These are phyloP conservation scores for Fusarium musae DNA, from an alignment of 2,329 filamentous ascomycete species.

Conservation along the genomic window DNA sequence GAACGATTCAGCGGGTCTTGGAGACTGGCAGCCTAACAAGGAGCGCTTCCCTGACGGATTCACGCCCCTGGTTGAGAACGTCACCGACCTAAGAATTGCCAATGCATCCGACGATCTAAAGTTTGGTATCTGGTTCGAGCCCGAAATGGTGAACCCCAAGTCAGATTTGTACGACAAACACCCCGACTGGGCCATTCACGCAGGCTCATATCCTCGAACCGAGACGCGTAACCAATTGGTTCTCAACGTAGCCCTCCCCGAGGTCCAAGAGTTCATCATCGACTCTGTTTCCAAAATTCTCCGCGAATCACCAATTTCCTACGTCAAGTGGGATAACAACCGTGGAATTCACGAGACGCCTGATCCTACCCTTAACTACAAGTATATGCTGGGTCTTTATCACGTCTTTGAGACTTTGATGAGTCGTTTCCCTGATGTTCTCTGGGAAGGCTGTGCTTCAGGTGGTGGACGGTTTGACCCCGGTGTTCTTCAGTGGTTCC, in stretches of 20 bases:
- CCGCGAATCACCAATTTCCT: slow-evolving; percentile 63
- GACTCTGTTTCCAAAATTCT: slow-evolving; percentile 64
- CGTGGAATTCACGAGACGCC: slow-evolving; percentile 70
- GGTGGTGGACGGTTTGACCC: slow-evolving; percentile 73
- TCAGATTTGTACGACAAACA: slow-evolving; percentile 70
- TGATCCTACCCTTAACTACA: slow-evolving; percentile 63
- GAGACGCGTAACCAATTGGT: slow-evolving; percentile 69
- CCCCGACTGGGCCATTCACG: slow-evolving; percentile 71
- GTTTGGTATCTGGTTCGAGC: slow-evolving; percentile 76
- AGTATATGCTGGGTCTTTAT: slow-evolving; percentile 73
- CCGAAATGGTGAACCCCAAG: slow-evolving; percentile 74
- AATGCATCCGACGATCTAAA: slow-evolving; percentile 60
- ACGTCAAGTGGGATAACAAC: slow-evolving; percentile 78
- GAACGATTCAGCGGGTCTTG: slow-evolving; percentile 67
- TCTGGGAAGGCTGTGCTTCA: slow-evolving; percentile 74
- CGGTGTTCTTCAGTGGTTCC: slow-evolving; percentile 72
- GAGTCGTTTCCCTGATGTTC: slow-evolving; percentile 67
- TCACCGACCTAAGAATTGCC: slow-evolving; percentile 60
- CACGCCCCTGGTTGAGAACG: slow-evolving; percentile 59
- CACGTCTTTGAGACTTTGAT: slow-evolving; percentile 71
- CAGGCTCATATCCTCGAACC: slow-evolving; percentile 66
- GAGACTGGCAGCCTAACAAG: slow-evolving; percentile 71
- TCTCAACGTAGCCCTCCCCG: slow-evolving; percentile 67
- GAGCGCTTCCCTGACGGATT: slow-evolving; percentile 69
- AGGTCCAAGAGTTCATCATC: slow-evolving; percentile 73